Conservation (phyloP, 768 basidiomycete species). For the Pleurotus tuoliensis region DNA sequence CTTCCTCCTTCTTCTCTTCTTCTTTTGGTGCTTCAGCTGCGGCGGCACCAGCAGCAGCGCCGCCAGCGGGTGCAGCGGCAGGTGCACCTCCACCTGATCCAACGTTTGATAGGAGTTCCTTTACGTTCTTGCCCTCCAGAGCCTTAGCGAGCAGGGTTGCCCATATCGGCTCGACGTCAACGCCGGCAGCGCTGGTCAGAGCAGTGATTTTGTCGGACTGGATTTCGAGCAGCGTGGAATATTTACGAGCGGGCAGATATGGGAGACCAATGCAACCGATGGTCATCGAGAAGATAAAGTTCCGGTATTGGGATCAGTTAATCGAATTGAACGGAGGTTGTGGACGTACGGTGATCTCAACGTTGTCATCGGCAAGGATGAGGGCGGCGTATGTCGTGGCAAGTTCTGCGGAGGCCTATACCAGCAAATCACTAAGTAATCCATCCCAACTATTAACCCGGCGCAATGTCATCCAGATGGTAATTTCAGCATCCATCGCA, state of each 20-base stretch:
- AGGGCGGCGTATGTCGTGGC: constrained; percentile 96
- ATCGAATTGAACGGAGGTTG: background rate
- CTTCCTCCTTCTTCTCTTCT: constrained; percentile 82
- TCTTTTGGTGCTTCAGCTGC: constrained; percentile 72
- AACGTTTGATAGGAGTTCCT: constrained; percentile 92
- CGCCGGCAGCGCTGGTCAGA: constrained; percentile 76
- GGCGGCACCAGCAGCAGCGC: constrained; percentile 54
- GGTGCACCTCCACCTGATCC: constrained; percentile 83
- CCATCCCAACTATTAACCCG: background rate
- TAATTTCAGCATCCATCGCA: background rate
- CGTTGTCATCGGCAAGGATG: constrained; percentile 95
- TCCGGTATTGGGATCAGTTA: background rate
- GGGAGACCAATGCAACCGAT: background rate
- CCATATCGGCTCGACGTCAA: constrained; percentile 97
- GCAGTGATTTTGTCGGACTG: constrained; percentile 91
- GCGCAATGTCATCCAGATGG: background rate
- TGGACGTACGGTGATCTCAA: constrained; percentile 91
- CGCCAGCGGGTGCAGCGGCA: constrained; percentile 47
- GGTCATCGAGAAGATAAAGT: background rate
- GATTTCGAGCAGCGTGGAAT: background rate
- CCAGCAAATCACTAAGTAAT: background rate
- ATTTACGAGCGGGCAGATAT: background rate
- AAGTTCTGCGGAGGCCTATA: constrained; percentile 63
- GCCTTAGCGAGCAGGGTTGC: constrained; percentile 95
- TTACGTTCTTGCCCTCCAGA: constrained; percentile 96